phyloP scores from a whole-genome alignment of 2,329 filamentous ascomycete species.

The Claviceps capensis region DNA sequence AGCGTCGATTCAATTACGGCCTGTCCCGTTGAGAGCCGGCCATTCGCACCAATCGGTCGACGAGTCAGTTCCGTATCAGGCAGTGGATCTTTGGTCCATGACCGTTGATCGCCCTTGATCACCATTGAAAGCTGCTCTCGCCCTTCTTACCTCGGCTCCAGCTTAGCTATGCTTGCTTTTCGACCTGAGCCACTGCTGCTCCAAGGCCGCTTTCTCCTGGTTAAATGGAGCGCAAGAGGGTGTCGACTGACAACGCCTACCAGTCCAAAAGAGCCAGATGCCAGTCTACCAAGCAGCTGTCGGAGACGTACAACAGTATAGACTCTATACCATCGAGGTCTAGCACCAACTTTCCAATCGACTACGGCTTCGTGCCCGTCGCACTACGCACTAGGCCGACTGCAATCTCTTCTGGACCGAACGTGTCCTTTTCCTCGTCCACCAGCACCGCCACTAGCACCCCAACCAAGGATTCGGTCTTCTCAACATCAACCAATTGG shows the following conservation, averaged over 20 bases:
- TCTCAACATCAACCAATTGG: background rate
- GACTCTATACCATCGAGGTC: slow-evolving; percentile 3
- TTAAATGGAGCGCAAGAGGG: slow-evolving; percentile 6
- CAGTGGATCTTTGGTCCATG: background rate
- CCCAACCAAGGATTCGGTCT: background rate
- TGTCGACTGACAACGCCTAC: background rate
- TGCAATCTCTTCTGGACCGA: background rate
- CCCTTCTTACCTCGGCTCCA: background rate
- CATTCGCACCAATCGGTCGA: slow-evolving; percentile 1
- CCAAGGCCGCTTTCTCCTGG: background rate
- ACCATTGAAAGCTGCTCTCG: background rate
- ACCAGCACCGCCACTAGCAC: background rate
- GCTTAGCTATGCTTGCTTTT: background rate
- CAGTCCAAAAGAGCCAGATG: slow-evolving; percentile 2
- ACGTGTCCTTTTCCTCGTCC: background rate
- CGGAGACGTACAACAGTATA: slow-evolving; percentile 1
- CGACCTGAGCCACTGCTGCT: background rate
- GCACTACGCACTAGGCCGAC: background rate
- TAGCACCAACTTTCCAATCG: background rate
- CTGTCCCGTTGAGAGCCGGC: background rate
- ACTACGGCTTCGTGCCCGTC: too few species aligned
- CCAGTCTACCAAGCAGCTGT: slow-evolving; percentile 5
- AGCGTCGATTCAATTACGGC: background rate
- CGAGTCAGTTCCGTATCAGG: background rate
- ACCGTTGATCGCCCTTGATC: background rate